Evolutionary conservation across 2,329 filamentous ascomycete species (phyloP), one percentile per base, ranked within the genome.

Genomic region (Trichoderma koningii): DNA sequence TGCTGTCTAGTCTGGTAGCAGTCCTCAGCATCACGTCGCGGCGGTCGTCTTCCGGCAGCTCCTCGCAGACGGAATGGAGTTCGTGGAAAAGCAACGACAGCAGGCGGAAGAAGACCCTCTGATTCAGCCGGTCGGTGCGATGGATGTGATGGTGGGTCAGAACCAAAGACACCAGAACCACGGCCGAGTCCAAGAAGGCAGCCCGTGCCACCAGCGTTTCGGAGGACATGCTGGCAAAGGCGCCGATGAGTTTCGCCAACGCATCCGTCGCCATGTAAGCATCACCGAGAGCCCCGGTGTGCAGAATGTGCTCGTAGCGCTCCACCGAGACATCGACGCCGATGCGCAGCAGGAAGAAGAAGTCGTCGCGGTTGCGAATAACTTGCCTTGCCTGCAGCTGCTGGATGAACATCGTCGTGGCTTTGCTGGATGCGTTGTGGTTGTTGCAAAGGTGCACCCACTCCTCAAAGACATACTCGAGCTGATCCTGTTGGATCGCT

Each of bases 381-480:
- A 95, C 81, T 67, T 89, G 85, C 69, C 86, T 85, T 64, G 88
- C 83, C 71, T 94, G 89, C 73, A 98, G 81, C 76, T 98, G 94
- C 71, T 90, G 87, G 52, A 97, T 85, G 76, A 98, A 98, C 1
- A 91, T 86, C 6, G 85, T 80, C 62, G 88, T 82, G 0, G 89
- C 85, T 72, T 89, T 90, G 67, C 92, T 89, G 4, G 89, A 88
- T 4, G 89, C 87, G 69, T 89, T 87, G n/a, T 87, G 85, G 71
- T 92, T 91, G 76, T 90, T 90, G 78, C 85, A 89, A 7, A 97
- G 84, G 66, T 89, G 88, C 30, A 94, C 86, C 95, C 95, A 99
- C 78, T 99, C 95, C 50, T 94, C 93, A 72, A 99, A 97, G 21
- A 97, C 85, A 74, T 99, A 98, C 71, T 96, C 92, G 78, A 96